Evolutionary conservation across 768 basidiomycete species (phyloP), one percentile per base, ranked within the genome.

Genomic region (Cyathus striatus): DNA sequence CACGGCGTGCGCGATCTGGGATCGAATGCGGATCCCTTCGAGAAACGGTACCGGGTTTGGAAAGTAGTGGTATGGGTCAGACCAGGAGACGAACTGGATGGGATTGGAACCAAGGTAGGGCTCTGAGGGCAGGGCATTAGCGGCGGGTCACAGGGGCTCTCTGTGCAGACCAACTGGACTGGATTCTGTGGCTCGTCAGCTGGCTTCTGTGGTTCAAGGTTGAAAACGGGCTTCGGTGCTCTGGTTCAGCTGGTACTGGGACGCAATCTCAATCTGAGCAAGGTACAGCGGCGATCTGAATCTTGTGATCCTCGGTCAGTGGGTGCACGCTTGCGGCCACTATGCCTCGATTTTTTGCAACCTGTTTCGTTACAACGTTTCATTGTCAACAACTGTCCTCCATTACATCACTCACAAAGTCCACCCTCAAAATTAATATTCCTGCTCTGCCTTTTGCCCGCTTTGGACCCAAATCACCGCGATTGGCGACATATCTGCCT

Each of bases 281-380:
- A 47, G 49, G 36, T 23, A 43, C 27, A 48, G 43, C 48, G 52
- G 51, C 56, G 55, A 60, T 58, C 55, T 51, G 52, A 49, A 53
- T 54, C 53, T n/a, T 53, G 52, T 64, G 63, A 63, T 66, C 63
- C 64, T 64, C 64, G 64, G 63, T 64, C 47, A 48, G 55, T 41
- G 44, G 44, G 51, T 49, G 52, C 47, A 16, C 27, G 16, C 50
- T 52, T 46, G 45, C 51, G 53, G 44, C 49, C 37, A 42, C 50
- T 53, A 50, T 35, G 43, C 47, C 51, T 49, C 51, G 50, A 50
- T 53, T 55, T 51, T 53, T 41, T 36, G 39, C 47, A 48, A 53
- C 38, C 50, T 48, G n/a, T n/a, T n/a, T n/a, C n/a, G n/a, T n/a
- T n/a, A n/a, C n/a, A n/a, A n/a, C n/a, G 49, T 55, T 45, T 56